These are phyloP conservation scores for Leccinum griseonigrum DNA, from an alignment of 1,284 basidiomycete species.

Conservation along the genomic window DNA sequence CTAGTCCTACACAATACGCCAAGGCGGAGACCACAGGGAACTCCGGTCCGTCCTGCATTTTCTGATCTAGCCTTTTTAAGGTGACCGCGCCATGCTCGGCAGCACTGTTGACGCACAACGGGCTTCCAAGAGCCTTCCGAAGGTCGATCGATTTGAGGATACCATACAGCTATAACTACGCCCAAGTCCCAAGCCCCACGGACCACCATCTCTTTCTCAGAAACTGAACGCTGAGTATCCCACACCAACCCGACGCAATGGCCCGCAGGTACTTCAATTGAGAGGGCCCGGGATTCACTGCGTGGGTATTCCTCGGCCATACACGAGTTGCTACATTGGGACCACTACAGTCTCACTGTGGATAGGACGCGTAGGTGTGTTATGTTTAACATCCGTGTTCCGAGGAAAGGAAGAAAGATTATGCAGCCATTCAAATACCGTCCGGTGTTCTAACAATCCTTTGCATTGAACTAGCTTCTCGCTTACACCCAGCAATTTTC, in stretches of 20 bases:
- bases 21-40: too few species aligned
- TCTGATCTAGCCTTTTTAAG: not conserved
- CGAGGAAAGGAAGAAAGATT: not conserved
- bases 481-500: not conserved
- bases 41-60: not conserved
- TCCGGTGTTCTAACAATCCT: not conserved
- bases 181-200: not conserved
- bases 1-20: too few species aligned
- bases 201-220: not conserved
- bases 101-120: not conserved
- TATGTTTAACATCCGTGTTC: not conserved
- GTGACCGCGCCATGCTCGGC: not conserved
- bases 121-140: not conserved
- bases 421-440: not conserved
- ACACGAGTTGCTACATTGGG: not conserved
- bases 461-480: not conserved
- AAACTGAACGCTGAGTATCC: not conserved
- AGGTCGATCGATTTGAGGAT: not conserved
- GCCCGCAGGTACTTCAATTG: not conserved
- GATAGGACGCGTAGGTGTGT: not conserved
- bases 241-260: conserved; percentile 6
- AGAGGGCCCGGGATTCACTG: not conserved
- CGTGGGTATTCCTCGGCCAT: not conserved
- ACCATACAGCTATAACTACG: not conserved
- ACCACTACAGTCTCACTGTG: not conserved